Evolutionary conservation across 2,329 filamentous ascomycete species (phyloP).

Genomic region (Ascosphaera apis): DNA sequence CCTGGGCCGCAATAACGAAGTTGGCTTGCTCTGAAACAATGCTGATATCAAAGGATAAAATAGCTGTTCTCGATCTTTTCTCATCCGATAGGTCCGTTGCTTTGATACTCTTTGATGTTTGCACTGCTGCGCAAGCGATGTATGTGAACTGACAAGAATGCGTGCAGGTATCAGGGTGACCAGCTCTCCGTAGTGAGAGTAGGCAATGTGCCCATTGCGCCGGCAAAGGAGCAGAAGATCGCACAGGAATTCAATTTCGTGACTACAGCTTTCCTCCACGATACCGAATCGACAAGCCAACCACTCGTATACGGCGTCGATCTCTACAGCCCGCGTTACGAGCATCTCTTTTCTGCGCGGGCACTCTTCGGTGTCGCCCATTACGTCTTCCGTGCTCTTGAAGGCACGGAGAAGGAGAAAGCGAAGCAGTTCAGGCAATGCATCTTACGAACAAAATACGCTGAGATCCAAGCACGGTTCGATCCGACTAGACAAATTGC

Average conservation of each 20-base stretch:
- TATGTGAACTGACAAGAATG: not conserved
- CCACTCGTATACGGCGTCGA: slow-evolving; percentile 25
- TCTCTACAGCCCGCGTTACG: slow-evolving; percentile 32
- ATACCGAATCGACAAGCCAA: slow-evolving; percentile 11
- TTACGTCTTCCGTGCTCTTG: slow-evolving; percentile 18
- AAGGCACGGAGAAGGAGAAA: slow-evolving; percentile 4
- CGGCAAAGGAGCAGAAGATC: slow-evolving; percentile 33
- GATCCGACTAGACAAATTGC: slow-evolving; percentile 22
- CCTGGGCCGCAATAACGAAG: not conserved
- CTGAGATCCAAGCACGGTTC: slow-evolving; percentile 20
- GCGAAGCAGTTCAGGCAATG: slow-evolving; percentile 7
- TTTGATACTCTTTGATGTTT: not conserved
- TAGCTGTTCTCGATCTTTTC: slow-evolving; percentile 1
- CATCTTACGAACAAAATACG: slow-evolving; percentile 17
- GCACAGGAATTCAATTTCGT: slow-evolving; percentile 41
- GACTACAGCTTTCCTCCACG: slow-evolving; percentile 40
- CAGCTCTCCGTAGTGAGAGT: slow-evolving; percentile 37
- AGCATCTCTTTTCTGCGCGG: slow-evolving; percentile 40
- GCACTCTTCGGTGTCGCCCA: slow-evolving; percentile 35
- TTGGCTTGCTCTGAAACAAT: not conserved
- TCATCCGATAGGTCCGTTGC: not conserved
- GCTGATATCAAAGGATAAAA: not conserved
- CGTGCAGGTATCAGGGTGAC: slow-evolving; percentile 23
- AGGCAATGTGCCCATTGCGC: slow-evolving; percentile 22
- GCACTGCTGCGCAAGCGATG: too few relatives aligned